Percentiles rank a stretch among this genome's conserved stretches.
These are phyloP conservation scores for Lactarius psammicola DNA, from an alignment of 768 basidiomycete genomes.

Conservation along the genomic window DNA sequence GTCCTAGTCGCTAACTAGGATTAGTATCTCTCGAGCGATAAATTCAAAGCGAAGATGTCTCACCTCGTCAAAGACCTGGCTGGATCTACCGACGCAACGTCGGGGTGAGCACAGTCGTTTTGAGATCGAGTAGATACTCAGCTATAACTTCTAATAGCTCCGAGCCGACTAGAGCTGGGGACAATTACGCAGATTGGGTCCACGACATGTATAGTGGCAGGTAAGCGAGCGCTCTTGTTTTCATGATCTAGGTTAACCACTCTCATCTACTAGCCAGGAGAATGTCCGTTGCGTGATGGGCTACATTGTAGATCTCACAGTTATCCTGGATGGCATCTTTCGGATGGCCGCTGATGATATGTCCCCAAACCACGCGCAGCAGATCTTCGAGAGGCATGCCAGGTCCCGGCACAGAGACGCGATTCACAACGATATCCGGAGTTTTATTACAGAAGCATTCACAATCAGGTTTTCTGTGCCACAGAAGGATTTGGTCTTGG, in stretches of 20 bases:
- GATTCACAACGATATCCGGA: background rate
- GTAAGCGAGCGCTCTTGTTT: background rate
- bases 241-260: background rate
- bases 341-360: too few species aligned
- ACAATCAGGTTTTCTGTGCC: background rate
- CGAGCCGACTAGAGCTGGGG: background rate
- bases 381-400: too few species aligned
- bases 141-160: background rate
- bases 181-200: background rate
- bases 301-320: conserved; percentile 19
- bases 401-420: background rate
- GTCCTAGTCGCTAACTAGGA: background rate
- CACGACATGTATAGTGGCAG: background rate
- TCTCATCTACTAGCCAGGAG: conserved; percentile 1
- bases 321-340: background rate
- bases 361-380: too few species aligned
- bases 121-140: background rate
- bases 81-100: background rate
- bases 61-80: conserved; percentile 5
- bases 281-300: conserved; percentile 5
- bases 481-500: conserved; percentile 9
- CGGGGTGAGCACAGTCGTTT: background rate
- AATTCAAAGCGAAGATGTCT: conserved; percentile 2
- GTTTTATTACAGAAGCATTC: background rate
- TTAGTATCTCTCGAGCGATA: conserved; percentile 10